These are phyloP conservation scores for Cladosporium sp. DNA, from an alignment of 2,329 filamentous ascomycete genomes.

Conservation along the genomic window DNA sequence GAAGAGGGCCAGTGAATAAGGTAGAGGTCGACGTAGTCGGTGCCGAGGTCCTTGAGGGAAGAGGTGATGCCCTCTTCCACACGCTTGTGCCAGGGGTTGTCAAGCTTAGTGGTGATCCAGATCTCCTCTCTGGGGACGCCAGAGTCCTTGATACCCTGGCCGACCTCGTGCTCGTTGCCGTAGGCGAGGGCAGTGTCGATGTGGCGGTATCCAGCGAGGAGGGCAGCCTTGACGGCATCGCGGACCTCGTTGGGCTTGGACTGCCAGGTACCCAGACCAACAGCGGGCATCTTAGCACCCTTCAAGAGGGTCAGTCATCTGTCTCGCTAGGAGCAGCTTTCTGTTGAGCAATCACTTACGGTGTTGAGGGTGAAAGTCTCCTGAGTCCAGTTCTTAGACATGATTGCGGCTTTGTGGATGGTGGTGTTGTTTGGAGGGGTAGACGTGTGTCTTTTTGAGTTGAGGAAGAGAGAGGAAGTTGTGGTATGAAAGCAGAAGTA, in stretches of 20 bases:
- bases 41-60: conserved; percentile 36
- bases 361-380: conserved; percentile 55
- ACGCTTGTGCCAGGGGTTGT: conserved; percentile 34
- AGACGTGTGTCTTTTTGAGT: neutral
- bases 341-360: conserved; percentile 15
- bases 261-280: conserved; percentile 40
- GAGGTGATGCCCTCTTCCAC: conserved; percentile 33
- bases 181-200: conserved; percentile 65
- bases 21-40: conserved; percentile 42
- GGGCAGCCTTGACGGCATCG: conserved; percentile 35
- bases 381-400: conserved; percentile 28
- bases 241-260: conserved; percentile 35
- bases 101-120: conserved; percentile 40
- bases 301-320: conserved; percentile 32
- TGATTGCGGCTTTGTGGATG: conserved; percentile 8
- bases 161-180: conserved; percentile 72
- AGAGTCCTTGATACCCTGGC: conserved; percentile 60
- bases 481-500: neutral
- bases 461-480: neutral
- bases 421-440: neutral
- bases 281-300: conserved; percentile 36
- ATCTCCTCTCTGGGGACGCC: conserved; percentile 34
- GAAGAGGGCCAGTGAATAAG: conserved; percentile 44
- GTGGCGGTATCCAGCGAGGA: conserved; percentile 50
- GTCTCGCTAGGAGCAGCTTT: neutral